phyloP scores from a whole-genome alignment of 148 eudicot genomes.

The Salicornia ramosissima region DNA sequence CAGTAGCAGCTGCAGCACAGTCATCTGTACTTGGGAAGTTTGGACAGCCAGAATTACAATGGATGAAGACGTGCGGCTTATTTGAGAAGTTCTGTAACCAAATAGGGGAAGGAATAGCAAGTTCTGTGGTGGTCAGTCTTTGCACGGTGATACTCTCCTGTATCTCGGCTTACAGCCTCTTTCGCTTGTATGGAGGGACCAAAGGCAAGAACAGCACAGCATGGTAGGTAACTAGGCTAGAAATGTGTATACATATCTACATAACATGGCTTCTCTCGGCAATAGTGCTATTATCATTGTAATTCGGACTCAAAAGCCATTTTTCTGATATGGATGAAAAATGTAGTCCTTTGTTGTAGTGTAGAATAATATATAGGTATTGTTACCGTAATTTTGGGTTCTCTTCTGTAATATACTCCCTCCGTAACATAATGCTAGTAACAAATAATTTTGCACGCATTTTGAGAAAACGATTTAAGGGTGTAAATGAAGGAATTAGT shows the following conservation, averaged over 20 bases:
- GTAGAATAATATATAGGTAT: not conserved
- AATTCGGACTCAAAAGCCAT: not conserved
- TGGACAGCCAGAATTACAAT: conserved; percentile 75
- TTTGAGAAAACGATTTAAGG: too few species aligned
- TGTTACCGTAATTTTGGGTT: not conserved
- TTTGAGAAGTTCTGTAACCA: conserved; percentile 76
- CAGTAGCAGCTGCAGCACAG: conserved; percentile 66
- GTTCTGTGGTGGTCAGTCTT: conserved; percentile 46
- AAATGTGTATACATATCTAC: conserved; percentile 14
- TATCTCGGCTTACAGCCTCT: conserved; percentile 77
- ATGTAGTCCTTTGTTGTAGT: not conserved
- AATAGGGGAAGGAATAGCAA: conserved; percentile 65
- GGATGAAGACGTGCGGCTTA: conserved; percentile 77
- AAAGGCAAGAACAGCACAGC: conserved; percentile 46
- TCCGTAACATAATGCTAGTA: too few species aligned
- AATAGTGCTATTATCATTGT: conserved; percentile 4
- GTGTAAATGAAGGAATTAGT: too few species aligned
- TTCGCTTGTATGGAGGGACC: conserved; percentile 73
- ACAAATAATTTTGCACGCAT: too few species aligned
- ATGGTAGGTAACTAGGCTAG: conserved; percentile 38
- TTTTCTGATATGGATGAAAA: not conserved
- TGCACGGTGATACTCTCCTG: conserved; percentile 54
- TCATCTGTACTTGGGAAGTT: conserved; percentile 55
- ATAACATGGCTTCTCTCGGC: not conserved
- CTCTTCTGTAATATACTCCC: not conserved